Percentiles rank a stretch among this genome's conserved stretches.
Evolutionary conservation across 2,329 filamentous ascomycete species (phyloP).

Genomic region (Bertia moriformis): DNA sequence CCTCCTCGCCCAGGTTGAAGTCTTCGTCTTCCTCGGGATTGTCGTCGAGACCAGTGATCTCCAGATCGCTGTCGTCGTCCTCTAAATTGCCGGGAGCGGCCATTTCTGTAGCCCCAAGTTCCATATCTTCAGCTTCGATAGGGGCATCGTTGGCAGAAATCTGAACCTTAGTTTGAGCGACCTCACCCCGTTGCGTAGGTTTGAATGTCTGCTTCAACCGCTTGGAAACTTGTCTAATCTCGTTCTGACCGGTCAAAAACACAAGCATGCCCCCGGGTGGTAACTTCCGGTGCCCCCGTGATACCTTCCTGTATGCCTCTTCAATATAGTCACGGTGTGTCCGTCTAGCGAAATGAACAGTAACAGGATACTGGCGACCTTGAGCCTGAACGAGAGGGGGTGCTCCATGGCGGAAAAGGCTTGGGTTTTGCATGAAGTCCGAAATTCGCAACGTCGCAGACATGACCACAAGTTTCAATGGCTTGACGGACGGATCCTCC

Average conservation of each 20-base stretch:
- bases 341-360: conserved; percentile 70
- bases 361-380: conserved; percentile 81
- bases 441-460: conserved; percentile 84
- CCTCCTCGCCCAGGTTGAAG: conserved; percentile 54
- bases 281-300: conserved; percentile 73
- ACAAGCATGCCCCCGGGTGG: conserved; percentile 84
- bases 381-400: conserved; percentile 82
- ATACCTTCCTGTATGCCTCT: conserved; percentile 77
- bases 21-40: conserved; percentile 44
- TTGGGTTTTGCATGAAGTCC: conserved; percentile 74
- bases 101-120: conserved; percentile 52
- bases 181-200: conserved; percentile 34
- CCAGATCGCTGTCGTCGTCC: conserved; percentile 39
- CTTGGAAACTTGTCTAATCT: conserved; percentile 75
- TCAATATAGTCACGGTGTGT: conserved; percentile 82
- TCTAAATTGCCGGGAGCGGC: conserved; percentile 41
- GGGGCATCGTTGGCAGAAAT: conserved; percentile 66
- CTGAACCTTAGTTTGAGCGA: conserved; percentile 51
- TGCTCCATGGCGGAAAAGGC: conserved; percentile 54
- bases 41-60: conserved; percentile 8
- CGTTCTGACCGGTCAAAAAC: conserved; percentile 85
- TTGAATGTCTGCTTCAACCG: conserved; percentile 51
- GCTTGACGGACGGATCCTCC: conserved; percentile 57
- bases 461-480: conserved; percentile 93
- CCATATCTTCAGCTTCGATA: conserved; percentile 73